Conservation (phyloP, 805 yeast genomes). For the Myxozyma monticola region DNA sequence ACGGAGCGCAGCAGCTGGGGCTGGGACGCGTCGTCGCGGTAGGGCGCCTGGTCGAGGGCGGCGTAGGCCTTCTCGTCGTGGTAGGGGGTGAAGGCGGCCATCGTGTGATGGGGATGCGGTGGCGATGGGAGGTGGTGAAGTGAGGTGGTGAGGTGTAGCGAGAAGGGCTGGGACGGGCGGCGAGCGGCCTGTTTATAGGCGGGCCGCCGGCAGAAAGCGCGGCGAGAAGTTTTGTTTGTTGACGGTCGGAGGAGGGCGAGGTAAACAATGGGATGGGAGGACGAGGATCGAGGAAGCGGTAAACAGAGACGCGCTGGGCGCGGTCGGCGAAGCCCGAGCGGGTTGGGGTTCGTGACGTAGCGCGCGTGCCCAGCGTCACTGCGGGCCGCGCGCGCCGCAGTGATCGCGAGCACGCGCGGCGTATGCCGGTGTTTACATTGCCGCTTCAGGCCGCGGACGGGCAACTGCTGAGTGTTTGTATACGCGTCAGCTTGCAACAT, state of each 20-base stretch:
- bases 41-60: slow-evolving; percentile 1
- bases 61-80: slow-evolving; percentile 1
- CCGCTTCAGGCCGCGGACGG: background rate
- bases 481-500: too few relatives aligned
- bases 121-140: background rate
- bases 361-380: background rate
- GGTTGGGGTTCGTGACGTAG: background rate
- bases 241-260: slow-evolving; percentile 7
- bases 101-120: slow-evolving; percentile 1
- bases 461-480: too few relatives aligned
- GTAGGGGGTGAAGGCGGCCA: background rate
- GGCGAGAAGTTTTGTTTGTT: background rate
- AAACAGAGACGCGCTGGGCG: too few relatives aligned
- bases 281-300: too few relatives aligned
- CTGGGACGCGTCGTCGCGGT: slow-evolving; percentile 13
- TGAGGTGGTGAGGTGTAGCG: background rate
- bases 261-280: slow-evolving; percentile 4
- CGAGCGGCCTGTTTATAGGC: background rate
- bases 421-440: slow-evolving; percentile 7
- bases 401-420: slow-evolving; percentile 3
- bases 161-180: background rate
- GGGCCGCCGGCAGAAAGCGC: background rate
- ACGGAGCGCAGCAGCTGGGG: slow-evolving; percentile 1
- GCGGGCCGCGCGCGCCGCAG: background rate
- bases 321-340: slow-evolving; percentile 10